Conservation (phyloP, 345 rosid species). For the Noccaea bulbosa region DNA sequence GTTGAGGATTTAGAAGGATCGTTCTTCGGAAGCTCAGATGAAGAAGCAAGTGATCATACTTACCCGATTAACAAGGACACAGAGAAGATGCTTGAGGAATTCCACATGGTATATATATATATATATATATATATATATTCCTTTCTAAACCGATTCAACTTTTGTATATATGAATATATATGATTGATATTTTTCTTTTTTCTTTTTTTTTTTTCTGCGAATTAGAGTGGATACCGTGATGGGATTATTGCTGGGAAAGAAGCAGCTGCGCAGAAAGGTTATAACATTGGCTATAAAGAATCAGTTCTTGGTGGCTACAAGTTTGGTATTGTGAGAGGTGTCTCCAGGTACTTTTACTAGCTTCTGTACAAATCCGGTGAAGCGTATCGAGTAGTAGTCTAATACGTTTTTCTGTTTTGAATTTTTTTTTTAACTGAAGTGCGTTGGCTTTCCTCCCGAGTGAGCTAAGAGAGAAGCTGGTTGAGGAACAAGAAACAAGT, state of each 20-base stretch:
- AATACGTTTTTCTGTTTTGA: background rate
- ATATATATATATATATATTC: no score
- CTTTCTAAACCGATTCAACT: background rate
- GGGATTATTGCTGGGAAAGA: slow-evolving; percentile 80
- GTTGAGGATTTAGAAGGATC: slow-evolving; percentile 47
- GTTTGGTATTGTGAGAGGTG: slow-evolving; percentile 80
- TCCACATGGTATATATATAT: slow-evolving; percentile 51
- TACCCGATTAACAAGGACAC: slow-evolving; percentile 54
- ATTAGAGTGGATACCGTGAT: slow-evolving; percentile 82
- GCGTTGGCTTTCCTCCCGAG: slow-evolving; percentile 66
- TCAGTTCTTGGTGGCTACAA: slow-evolving; percentile 67
- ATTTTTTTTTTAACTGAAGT: slow-evolving; percentile 44
- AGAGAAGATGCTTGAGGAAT: slow-evolving; percentile 50
- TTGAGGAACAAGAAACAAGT: slow-evolving; percentile 53
- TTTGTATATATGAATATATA: no score
- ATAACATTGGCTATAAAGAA: slow-evolving; percentile 70
- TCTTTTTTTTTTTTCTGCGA: background rate
- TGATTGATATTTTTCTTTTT: no score
- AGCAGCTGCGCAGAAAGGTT: slow-evolving; percentile 79
- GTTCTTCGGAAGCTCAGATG: slow-evolving; percentile 55
- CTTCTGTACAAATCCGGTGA: background rate
- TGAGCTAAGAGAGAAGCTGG: slow-evolving; percentile 55
- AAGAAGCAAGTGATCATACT: slow-evolving; percentile 46
- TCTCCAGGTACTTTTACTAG: slow-evolving; percentile 57
- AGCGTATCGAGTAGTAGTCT: slow-evolving; percentile 7